These are phyloP conservation scores for Bromus sterilis DNA, from an alignment of 176 grass and related monocot genomes.

Conservation along the genomic window DNA sequence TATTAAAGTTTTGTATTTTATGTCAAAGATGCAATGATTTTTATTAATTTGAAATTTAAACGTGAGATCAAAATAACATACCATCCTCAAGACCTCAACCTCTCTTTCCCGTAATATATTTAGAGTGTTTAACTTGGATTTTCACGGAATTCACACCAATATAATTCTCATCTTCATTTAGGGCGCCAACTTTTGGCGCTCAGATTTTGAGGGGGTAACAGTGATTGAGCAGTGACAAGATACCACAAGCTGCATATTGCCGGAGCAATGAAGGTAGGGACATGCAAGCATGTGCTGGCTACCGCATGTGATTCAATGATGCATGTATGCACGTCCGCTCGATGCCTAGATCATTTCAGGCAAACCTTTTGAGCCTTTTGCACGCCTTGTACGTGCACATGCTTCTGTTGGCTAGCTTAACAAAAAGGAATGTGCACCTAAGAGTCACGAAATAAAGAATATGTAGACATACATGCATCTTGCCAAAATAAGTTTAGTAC, in stretches of 20 bases:
- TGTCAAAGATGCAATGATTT: background rate
- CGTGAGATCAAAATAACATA: background rate
- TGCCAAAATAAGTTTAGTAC: too few relatives aligned
- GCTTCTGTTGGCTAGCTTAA: background rate
- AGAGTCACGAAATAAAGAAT: background rate
- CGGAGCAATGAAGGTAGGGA: background rate
- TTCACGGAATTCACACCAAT: background rate
- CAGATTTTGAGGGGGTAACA: background rate
- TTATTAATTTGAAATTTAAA: background rate
- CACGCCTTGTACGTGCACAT: background rate
- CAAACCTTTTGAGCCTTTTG: background rate
- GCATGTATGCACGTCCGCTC: background rate
- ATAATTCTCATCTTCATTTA: background rate
- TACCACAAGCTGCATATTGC: background rate
- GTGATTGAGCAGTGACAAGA: background rate
- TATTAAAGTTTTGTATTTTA: background rate
- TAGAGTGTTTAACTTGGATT: background rate
- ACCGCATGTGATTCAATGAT: background rate
- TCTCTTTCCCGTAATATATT: background rate
- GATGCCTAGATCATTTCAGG: background rate
- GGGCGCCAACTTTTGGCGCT: background rate
- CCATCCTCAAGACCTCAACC: background rate
- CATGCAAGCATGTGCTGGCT: background rate
- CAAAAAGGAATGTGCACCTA: background rate
- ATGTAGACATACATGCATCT: too few relatives aligned